Evolutionary conservation across 352 stramenopile genomes (phyloP).

Genomic region (Pythium phragmitis): DNA sequence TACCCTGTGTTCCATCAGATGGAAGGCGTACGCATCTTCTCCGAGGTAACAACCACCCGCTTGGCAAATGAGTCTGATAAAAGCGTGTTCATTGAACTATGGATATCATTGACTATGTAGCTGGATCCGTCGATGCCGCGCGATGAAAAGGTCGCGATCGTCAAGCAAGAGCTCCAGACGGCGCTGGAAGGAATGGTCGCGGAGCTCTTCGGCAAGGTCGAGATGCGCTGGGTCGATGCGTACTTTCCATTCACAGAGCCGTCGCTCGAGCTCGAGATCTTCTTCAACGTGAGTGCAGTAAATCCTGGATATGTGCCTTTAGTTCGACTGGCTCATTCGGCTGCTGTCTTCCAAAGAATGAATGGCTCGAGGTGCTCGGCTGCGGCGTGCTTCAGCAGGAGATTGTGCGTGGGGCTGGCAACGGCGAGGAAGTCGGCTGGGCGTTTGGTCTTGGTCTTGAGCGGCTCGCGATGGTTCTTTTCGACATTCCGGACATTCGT

Average conservation of each 20-base stretch:
- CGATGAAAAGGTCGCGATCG: conserved; percentile 71
- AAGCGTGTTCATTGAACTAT: too few species aligned
- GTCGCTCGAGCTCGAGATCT: conserved; percentile 98
- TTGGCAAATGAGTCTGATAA: too few species aligned
- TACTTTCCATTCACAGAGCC: conserved; percentile 99
- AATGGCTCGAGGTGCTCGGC: conserved; percentile 99
- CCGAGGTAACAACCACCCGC: conserved; percentile 41
- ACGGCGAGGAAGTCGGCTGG: conserved; percentile 92
- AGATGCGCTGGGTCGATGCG: conserved; percentile 97
- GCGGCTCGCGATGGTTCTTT: conserved; percentile 98
- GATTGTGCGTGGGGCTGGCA: conserved; percentile 89
- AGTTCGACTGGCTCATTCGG: background rate
- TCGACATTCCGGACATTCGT: conserved; percentile 99
- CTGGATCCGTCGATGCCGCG: conserved; percentile 49
- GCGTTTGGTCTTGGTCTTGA: conserved; percentile 99
- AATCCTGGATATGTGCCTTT: background rate
- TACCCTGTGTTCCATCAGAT: conserved; percentile 99
- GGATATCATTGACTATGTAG: conserved; percentile 16
- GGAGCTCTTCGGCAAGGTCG: conserved; percentile 89
- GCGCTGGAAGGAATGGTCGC: conserved; percentile 94
- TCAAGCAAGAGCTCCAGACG: conserved; percentile 95
- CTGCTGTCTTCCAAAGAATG: conserved; percentile 39
- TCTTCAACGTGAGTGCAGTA: conserved; percentile 79
- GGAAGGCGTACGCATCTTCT: conserved; percentile 97
- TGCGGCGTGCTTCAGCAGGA: conserved; percentile 96